Evolutionary conservation across 164 flowering plant species (phyloP).

Genomic region (Dillenia suffruticosa): DNA sequence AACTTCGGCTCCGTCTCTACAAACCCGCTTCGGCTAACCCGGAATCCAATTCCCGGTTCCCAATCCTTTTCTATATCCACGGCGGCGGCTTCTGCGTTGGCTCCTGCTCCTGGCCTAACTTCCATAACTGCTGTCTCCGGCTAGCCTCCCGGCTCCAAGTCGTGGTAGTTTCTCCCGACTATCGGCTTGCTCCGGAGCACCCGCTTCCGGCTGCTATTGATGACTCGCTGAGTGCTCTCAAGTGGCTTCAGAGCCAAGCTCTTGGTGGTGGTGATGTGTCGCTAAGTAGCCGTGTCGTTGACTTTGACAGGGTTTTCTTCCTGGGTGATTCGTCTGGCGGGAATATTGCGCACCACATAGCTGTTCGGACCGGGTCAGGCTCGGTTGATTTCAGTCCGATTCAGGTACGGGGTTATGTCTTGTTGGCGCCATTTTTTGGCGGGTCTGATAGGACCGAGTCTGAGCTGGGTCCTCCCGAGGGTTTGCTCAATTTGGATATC

Average conservation of each 20-base stretch:
- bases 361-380: constrained; percentile 34
- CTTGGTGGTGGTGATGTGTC: not conserved
- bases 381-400: constrained; percentile 24
- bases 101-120: constrained; percentile 47
- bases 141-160: constrained; percentile 41
- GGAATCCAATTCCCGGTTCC: constrained; percentile 18
- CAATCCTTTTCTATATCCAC: constrained; percentile 43
- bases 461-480: constrained; percentile 36
- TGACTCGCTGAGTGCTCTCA: constrained; percentile 31
- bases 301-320: constrained; percentile 42
- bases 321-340: constrained; percentile 69
- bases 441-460: constrained; percentile 43
- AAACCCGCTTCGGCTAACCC: constrained; percentile 21
- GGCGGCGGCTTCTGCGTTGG: constrained; percentile 76
- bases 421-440: constrained; percentile 68
- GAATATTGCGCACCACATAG: constrained; percentile 57
- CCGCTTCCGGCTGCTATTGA: constrained; percentile 65
- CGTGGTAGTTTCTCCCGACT: constrained; percentile 49
- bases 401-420: constrained; percentile 43
- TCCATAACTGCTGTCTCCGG: constrained; percentile 47
- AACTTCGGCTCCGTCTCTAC: constrained; percentile 57
- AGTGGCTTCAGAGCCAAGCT: constrained; percentile 49
- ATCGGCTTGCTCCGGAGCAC: constrained; percentile 67
- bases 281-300: constrained; percentile 21
- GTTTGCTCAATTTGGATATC: constrained; percentile 28